Evolutionary conservation across 208 protist species (phyloP).

Genomic region (Trypanosoma lewisi): DNA sequence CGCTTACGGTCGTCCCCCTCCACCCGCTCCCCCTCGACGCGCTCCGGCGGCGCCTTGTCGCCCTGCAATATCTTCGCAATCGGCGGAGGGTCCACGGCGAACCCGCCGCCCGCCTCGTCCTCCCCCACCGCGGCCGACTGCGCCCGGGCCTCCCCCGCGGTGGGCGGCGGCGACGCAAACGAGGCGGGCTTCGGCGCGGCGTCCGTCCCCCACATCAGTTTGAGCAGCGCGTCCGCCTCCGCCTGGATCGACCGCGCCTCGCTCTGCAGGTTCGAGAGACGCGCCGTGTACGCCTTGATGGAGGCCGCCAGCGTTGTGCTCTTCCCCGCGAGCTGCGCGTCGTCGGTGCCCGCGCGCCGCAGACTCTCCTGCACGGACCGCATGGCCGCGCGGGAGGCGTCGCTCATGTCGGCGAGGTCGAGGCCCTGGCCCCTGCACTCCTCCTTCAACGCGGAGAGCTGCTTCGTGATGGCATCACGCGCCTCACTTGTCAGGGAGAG

Average conservation of each 20-base stretch:
- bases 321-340: constrained; percentile 78
- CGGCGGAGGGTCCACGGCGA: constrained; percentile 68
- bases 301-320: constrained; percentile 68
- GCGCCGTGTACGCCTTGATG: constrained; percentile 85
- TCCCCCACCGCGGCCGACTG: background rate
- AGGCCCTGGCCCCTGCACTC: constrained; percentile 85
- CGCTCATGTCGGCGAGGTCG: constrained; percentile 86
- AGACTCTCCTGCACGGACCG: constrained; percentile 56
- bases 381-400: constrained; percentile 64
- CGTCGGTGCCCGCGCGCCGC: constrained; percentile 43
- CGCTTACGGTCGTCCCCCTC: background rate
- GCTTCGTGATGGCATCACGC: constrained; percentile 70
- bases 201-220: constrained; percentile 84
- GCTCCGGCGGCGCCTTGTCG: constrained; percentile 35
- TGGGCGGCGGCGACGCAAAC: constrained; percentile 53
- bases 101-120: constrained; percentile 21
- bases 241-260: constrained; percentile 79
- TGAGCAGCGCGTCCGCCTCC: constrained; percentile 73
- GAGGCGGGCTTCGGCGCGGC: constrained; percentile 37
- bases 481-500: constrained; percentile 40
- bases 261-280: constrained; percentile 80
- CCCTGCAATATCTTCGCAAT: constrained; percentile 48
- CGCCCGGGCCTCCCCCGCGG: background rate
- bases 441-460: constrained; percentile 77
- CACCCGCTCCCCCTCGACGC: constrained; percentile 79